Conservation (phyloP, 2,329 filamentous ascomycete species). For the Fusarium redolens region DNA sequence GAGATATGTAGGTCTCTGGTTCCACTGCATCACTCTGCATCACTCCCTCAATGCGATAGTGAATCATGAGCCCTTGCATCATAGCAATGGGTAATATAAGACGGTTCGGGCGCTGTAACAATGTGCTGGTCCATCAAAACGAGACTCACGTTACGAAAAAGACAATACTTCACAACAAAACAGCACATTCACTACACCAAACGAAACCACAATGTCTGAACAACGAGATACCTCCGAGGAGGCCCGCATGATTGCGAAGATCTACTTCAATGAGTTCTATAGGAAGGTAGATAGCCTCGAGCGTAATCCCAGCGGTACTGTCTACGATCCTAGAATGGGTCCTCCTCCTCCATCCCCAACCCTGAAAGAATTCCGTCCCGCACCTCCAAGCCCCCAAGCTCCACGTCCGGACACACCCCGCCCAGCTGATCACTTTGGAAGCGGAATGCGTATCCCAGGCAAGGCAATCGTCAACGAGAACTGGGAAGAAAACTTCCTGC, state of each 20-base stretch:
- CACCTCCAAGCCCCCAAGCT: background rate
- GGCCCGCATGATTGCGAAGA: background rate
- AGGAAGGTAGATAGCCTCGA: background rate
- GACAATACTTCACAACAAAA: background rate
- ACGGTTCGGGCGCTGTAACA: background rate
- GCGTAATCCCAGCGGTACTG: background rate
- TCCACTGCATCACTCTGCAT: background rate
- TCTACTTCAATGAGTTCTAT: background rate
- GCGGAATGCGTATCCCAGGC: background rate
- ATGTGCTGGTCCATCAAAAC: background rate
- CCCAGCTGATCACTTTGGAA: background rate
- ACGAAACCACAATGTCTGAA: background rate
- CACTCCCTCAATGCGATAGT: background rate
- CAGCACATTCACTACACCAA: background rate
- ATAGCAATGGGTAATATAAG: background rate
- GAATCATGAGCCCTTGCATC: background rate
- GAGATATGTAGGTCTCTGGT: background rate
- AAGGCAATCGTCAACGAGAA: background rate
- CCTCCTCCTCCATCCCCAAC: background rate
- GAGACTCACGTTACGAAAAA: background rate
- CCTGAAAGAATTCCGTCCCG: background rate
- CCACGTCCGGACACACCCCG: background rate
- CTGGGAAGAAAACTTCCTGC: background rate
- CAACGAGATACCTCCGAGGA: background rate
- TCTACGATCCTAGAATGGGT: background rate